Base-by-base conservation (phyloP, 192 early-diverging fungal species). In the Haplosporangium gracile region DNA sequence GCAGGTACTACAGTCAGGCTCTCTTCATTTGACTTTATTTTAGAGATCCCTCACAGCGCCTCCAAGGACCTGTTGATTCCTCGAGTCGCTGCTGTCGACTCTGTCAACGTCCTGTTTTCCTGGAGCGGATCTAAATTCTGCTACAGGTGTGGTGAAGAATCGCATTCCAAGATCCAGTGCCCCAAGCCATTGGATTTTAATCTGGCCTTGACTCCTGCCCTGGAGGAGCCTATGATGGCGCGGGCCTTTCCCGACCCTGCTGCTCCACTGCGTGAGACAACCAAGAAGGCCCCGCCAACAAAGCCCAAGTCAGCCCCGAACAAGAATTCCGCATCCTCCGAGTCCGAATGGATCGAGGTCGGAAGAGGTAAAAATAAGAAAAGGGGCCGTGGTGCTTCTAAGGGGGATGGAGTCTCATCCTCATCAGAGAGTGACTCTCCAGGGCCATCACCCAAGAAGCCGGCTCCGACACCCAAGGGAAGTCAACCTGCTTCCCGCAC, bases 171-270 rank as follows among this genome's bases (percentile, higher is more conserved):
- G 72, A 0, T 16, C 2, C 43, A 73, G 0, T 73, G 72, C n/a
- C 39, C 22, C 6, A 42, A 47, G 26, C 72, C 72, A 2, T 7
- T 49, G n/a, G 45, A 73, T 11, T 73, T 45, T 51, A 5, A 4
- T 4, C 39, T 73, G 11, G 42, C 10, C 0, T 0, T 7, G 9
- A 0, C 22, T 3, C 6, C 72, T 29, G 9, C 43, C 8, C 5
- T 73, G 4, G 26, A 32, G 26, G n/a, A 22, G 43, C 43, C 72
- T 4, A 15, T 73, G 6, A 6, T 73, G 45, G 72, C 72, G 1
- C 72, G 72, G 6, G 72, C 72, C 45, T 32, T 51, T 22, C 42
- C 70, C 1, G 70, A 72, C 42, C 70, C 70, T 22, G 42, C 45
- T 22, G 70, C 70, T 39, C 70, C 70, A 1, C 42, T 72, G n/a